Percentiles rank a stretch among this genome's conserved stretches.
Evolutionary conservation across 176 grass and related monocot species (phyloP).

Genomic region (Tillandsia fasciculata): DNA sequence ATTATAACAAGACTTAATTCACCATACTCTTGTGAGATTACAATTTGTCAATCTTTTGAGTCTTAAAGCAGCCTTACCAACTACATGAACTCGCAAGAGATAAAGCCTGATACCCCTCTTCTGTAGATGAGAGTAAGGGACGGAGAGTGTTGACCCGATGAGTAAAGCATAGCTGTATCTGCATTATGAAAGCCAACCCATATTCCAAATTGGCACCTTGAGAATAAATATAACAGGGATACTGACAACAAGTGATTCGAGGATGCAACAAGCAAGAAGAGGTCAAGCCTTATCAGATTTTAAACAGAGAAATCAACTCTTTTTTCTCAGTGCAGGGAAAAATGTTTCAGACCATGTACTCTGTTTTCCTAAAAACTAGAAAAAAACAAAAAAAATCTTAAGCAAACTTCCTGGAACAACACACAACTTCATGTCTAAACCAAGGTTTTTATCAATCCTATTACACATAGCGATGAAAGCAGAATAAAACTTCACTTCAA

Average conservation of each 20-base stretch:
- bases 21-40: conserved; percentile 27
- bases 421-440: not conserved
- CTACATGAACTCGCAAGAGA: conserved; percentile 52
- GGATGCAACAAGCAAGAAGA: conserved; percentile 11
- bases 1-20: conserved; percentile 16
- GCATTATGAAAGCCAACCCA: conserved; percentile 34
- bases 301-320: not conserved
- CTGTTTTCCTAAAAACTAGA: not conserved
- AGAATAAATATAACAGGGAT: conserved; percentile 17
- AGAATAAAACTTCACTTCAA: not conserved
- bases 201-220: conserved; percentile 20
- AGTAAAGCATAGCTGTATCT: conserved; percentile 17
- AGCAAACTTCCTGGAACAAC: not conserved
- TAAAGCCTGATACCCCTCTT: conserved; percentile 50
- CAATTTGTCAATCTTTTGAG: conserved; percentile 23
- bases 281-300: not conserved
- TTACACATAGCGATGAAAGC: not conserved
- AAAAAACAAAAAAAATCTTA: not conserved
- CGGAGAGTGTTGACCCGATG: conserved; percentile 32
- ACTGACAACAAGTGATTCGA: conserved; percentile 14
- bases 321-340: not conserved
- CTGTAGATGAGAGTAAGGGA: conserved; percentile 38
- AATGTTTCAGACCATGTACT: too few species aligned
- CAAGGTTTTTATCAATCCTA: not conserved
- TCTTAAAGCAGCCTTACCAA: conserved; percentile 62